Evolutionary conservation across 129 eudicot species (phyloP), one percentile per base, ranked within the genome.

Genomic region (Centrapalus pauciflorus): DNA sequence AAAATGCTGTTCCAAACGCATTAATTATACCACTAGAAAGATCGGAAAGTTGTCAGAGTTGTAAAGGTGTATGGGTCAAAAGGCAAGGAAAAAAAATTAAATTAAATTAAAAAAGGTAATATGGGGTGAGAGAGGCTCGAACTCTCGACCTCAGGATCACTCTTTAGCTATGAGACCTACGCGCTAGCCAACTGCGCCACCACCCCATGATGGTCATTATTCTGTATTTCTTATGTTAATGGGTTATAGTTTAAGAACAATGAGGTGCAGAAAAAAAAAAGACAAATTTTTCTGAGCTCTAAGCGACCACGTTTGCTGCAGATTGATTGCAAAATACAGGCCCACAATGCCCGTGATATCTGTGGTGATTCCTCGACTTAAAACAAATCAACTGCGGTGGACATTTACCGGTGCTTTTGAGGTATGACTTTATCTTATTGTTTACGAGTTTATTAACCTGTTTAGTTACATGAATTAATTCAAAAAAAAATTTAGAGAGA

Each of bases 271-370:
- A n/a, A 43, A 43, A 43, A 19, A 43, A 43, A 43, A 6, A 26
- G 28, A n/a, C 7, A 0, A 63, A 64, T 5, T 64, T 64, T 54
- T 4, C 19, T 65, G 5, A n/a, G 13, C 61, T 74, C 25, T 30
- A 45, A 74, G 49, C n/a, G 12, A 38, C 29, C 23, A 4, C 46
- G 37, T 30, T 25, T 30, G 4, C 34, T 77, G 76, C 85, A 91
- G 97, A 74, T 75, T 91, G 61, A 87, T 91, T 55, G 97, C 97
- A 16, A 91, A 91, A 74, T 87, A 87, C 33, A 83, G 97, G 69
- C 97, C 97, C 26, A 81, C 97, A 8, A 85, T 91, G 97, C 97
- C 95, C 23, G 94, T 87, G 37, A 69, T 87, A 19, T 87, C 97
- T 7, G 96, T 87, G 20, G 96, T 87, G 41, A 81, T 87, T 68